Evolutionary conservation across 306 rosid genomes (phyloP).

Genomic region (Ceratonia siliqua): DNA sequence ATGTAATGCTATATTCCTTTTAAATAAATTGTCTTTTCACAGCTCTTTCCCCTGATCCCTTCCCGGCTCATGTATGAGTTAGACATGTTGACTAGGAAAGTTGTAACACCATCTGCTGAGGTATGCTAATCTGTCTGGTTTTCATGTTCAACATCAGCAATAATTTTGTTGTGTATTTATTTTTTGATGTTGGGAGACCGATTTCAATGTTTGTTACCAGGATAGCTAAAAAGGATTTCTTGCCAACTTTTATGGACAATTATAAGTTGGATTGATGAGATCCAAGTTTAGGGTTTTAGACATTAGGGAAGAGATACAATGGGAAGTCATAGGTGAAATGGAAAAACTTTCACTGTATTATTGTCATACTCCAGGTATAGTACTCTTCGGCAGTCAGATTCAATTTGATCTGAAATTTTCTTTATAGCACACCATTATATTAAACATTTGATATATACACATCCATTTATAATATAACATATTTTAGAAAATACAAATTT

Average conservation of each 20-base stretch:
- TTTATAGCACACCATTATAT: neutral
- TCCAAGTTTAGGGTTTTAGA: neutral
- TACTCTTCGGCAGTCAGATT: neutral
- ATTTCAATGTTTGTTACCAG: neutral
- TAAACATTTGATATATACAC: neutral
- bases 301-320: neutral
- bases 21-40: neutral
- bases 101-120: neutral
- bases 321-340: neutral
- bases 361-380: neutral
- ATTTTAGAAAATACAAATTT: neutral
- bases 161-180: neutral
- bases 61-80: neutral
- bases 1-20: too few relatives aligned
- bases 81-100: neutral
- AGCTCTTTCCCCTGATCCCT: constrained; percentile 14
- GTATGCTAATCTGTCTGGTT: neutral
- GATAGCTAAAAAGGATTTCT: neutral
- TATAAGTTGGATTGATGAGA: neutral
- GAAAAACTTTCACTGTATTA: neutral
- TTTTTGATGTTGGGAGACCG: neutral
- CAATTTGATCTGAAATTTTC: neutral
- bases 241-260: constrained; percentile 3
- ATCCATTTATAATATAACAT: neutral
- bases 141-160: neutral